Percentiles rank a stretch among this genome's conserved stretches.
Evolutionary conservation across 2,329 filamentous ascomycete species (phyloP).

Genomic region (Bipolaris sorokiniana): DNA sequence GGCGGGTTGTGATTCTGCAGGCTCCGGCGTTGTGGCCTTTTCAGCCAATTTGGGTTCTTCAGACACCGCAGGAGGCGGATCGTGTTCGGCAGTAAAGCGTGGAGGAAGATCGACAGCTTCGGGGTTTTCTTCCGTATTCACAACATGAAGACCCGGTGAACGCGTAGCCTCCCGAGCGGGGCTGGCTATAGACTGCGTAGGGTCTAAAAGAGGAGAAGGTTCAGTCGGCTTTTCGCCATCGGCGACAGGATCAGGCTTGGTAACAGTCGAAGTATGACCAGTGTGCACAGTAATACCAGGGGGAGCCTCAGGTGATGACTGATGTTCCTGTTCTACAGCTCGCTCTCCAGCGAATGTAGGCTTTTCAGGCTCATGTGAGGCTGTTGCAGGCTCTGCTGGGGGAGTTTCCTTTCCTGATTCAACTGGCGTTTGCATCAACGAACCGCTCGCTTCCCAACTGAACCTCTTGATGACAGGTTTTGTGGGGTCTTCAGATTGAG

Average conservation of each 20-base stretch:
- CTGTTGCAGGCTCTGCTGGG: conserved; percentile 19
- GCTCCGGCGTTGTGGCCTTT: conserved; percentile 11
- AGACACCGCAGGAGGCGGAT: conserved; percentile 17
- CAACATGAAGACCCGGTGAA: conserved; percentile 50
- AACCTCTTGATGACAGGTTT: conserved; percentile 37
- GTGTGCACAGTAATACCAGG: conserved; percentile 39
- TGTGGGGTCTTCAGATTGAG: conserved; percentile 20
- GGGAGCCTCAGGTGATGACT: conserved; percentile 26
- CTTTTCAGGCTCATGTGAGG: conserved; percentile 10
- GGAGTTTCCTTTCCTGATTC: conserved; percentile 14
- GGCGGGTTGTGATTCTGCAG: conserved; percentile 1
- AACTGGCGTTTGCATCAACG: conserved; percentile 19
- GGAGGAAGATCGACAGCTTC: conserved; percentile 49
- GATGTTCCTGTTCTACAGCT: conserved; percentile 23
- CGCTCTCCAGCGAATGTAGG: conserved; percentile 23
- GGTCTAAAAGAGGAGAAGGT: conserved; percentile 26
- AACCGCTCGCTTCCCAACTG: conserved; percentile 40
- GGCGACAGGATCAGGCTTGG: conserved; percentile 30
- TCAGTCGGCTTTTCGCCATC: conserved; percentile 22
- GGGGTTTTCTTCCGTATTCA: conserved; percentile 49
- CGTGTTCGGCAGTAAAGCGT: conserved; percentile 35
- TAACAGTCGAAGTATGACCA: conserved; percentile 30
- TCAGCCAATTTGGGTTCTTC: conserved; percentile 16
- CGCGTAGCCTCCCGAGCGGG: conserved; percentile 32
- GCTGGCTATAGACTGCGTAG: conserved; percentile 22